A percentile compares a stretch with the other conserved stretches of the same genome.
Evolutionary conservation across 805 yeast species (phyloP).

Genomic region (Diddensiella santjacobensis): DNA sequence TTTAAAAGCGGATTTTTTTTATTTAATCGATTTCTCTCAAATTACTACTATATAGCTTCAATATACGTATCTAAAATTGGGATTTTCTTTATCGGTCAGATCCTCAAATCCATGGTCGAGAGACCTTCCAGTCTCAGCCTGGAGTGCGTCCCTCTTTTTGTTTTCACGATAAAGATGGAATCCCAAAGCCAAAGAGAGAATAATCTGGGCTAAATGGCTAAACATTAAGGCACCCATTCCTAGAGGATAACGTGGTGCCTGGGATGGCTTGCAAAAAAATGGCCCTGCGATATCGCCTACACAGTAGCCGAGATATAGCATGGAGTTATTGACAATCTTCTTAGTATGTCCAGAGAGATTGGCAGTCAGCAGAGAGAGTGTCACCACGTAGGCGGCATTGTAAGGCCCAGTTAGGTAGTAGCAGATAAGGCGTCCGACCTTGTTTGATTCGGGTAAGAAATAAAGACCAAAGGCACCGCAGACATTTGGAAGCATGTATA

Average conservation of each 20-base stretch:
- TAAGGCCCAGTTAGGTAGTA: conserved; percentile 34
- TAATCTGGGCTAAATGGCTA: conserved; percentile 20
- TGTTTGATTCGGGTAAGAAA: conserved; percentile 36
- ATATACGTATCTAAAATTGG: conserved; percentile 22
- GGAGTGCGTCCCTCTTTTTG: conserved; percentile 8
- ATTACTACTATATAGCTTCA: too few relatives aligned
- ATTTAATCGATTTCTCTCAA: too few relatives aligned
- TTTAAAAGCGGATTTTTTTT: too few relatives aligned
- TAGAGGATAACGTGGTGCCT: conserved; percentile 25
- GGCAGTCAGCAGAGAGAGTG: conserved; percentile 35
- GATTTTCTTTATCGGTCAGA: conserved; percentile 17
- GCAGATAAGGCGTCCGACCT: conserved; percentile 38
- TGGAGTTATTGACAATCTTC: conserved; percentile 45
- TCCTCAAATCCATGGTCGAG: conserved; percentile 12
- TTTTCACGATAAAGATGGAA: conserved; percentile 11
- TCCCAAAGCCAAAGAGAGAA: conserved; percentile 19
- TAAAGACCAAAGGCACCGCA: conserved; percentile 40
- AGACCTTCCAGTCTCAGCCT: neutral
- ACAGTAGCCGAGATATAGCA: conserved; percentile 47
- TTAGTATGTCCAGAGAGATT: conserved; percentile 58
- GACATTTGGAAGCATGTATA: conserved; percentile 29
- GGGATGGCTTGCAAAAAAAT: conserved; percentile 30
- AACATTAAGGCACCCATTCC: conserved; percentile 19
- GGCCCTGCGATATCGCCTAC: conserved; percentile 55
- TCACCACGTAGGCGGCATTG: conserved; percentile 15